phyloP scores from a whole-genome alignment of 2,329 filamentous ascomycete genomes.

The Xylaria arbuscula region DNA sequence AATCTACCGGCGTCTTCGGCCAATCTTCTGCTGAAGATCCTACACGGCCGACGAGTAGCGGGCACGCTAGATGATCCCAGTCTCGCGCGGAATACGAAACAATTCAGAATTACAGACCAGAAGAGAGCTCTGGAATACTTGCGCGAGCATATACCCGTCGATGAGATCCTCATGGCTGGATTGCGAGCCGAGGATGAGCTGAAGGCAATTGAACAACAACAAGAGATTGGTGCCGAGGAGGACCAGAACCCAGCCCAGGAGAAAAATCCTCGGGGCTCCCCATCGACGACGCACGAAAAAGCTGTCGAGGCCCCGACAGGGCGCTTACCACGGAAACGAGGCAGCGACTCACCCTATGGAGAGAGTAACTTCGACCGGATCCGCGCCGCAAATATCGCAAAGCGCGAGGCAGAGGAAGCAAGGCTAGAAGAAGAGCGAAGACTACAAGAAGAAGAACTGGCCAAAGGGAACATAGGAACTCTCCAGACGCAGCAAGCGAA shows the following conservation, averaged over 20 bases:
- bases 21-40: constrained; percentile 66
- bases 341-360: constrained; percentile 65
- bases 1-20: constrained; percentile 57
- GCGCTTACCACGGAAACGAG: constrained; percentile 47
- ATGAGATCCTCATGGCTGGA: constrained; percentile 70
- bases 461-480: constrained; percentile 54
- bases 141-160: constrained; percentile 64
- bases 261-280: constrained; percentile 28
- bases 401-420: constrained; percentile 60
- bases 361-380: constrained; percentile 67
- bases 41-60: constrained; percentile 72
- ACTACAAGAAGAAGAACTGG: constrained; percentile 56
- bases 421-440: constrained; percentile 56
- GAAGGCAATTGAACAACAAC: constrained; percentile 58
- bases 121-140: constrained; percentile 65
- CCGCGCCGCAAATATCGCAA: constrained; percentile 63
- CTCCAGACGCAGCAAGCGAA: constrained; percentile 54
- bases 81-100: constrained; percentile 59
- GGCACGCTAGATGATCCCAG: constrained; percentile 71
- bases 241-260: constrained; percentile 40
- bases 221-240: constrained; percentile 41
- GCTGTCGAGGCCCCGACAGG: constrained; percentile 37
- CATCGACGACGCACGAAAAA: constrained; percentile 35
- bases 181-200: constrained; percentile 73
- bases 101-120: constrained; percentile 57